Percentiles rank a stretch among this genome's conserved stretches.
Conservation (phyloP, 1,139 yeast genomes). For the Zhuliangozyma blackwelliae region DNA sequence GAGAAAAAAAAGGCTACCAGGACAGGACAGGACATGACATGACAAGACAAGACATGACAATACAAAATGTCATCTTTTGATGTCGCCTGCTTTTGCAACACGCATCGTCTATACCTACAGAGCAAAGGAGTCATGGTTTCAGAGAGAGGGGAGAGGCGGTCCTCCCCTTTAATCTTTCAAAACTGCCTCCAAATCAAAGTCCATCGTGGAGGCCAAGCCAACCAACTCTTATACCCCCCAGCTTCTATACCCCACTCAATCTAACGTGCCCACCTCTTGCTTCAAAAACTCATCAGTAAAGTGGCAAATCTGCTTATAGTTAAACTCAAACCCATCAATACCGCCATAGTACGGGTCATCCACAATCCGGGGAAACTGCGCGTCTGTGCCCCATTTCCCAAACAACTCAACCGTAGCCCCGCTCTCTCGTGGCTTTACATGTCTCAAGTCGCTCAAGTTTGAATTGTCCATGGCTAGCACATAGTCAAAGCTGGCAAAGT, state of each 20-base stretch:
- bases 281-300: constrained; percentile 65
- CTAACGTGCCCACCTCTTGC: constrained; percentile 35
- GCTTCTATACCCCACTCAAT: not conserved
- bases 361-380: constrained; percentile 53
- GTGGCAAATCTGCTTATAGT: constrained; percentile 68
- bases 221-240: too few species aligned
- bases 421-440: constrained; percentile 53
- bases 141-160: too few species aligned
- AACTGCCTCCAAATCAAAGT: too few species aligned
- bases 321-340: constrained; percentile 70
- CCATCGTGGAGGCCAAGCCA: too few species aligned
- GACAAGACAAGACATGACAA: too few species aligned
- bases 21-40: too few species aligned
- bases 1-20: too few species aligned
- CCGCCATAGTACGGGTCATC: constrained; percentile 95
- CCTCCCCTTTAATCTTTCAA: too few species aligned
- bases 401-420: constrained; percentile 56
- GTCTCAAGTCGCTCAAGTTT: constrained; percentile 57
- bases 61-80: too few species aligned
- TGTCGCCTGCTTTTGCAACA: too few species aligned
- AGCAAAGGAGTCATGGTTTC: too few species aligned
- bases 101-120: too few species aligned
- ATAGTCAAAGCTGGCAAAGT: constrained; percentile 73
- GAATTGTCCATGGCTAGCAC: constrained; percentile 80
- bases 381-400: constrained; percentile 69